Conservation (phyloP, 164 flowering plant species). For the Stephania japonica region DNA sequence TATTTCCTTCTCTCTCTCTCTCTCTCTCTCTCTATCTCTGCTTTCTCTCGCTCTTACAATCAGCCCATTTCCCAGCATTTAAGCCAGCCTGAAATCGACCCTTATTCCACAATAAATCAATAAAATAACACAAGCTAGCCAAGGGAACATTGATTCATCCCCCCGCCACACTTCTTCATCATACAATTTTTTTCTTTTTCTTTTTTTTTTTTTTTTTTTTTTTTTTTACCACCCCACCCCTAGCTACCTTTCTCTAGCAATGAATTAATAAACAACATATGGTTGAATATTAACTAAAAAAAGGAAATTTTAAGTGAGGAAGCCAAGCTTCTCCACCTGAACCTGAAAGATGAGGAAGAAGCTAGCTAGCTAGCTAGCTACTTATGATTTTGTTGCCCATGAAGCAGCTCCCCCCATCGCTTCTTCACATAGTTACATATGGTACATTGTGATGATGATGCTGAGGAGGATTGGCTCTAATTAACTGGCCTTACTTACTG, state of each 20-base stretch:
- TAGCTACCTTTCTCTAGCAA: constrained; percentile 6
- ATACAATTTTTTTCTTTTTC: neutral
- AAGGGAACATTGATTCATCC: neutral
- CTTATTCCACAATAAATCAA: constrained; percentile 43
- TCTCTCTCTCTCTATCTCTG: constrained; percentile 7
- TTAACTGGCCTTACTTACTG: too few relatives aligned
- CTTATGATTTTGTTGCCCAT: neutral
- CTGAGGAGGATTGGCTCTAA: neutral
- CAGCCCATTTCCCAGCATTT: constrained; percentile 15
- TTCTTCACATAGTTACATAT: constrained; percentile 28
- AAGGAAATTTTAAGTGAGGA: neutral
- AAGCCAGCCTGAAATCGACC: constrained; percentile 14
- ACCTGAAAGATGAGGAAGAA: neutral
- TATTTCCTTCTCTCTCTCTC: neutral
- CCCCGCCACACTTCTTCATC: neutral
- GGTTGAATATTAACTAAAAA: neutral
- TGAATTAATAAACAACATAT: constrained; percentile 13
- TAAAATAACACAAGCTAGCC: constrained; percentile 20
- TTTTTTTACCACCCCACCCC: neutral
- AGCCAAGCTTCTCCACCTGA: neutral
- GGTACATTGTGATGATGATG: constrained; percentile 26
- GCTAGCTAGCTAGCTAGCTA: neutral
- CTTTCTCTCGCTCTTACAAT: constrained; percentile 10
- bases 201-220: too few relatives aligned
- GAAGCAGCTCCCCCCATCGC: neutral